phyloP scores from a whole-genome alignment of 1,139 yeast genomes.

The Diutina catenulata region DNA sequence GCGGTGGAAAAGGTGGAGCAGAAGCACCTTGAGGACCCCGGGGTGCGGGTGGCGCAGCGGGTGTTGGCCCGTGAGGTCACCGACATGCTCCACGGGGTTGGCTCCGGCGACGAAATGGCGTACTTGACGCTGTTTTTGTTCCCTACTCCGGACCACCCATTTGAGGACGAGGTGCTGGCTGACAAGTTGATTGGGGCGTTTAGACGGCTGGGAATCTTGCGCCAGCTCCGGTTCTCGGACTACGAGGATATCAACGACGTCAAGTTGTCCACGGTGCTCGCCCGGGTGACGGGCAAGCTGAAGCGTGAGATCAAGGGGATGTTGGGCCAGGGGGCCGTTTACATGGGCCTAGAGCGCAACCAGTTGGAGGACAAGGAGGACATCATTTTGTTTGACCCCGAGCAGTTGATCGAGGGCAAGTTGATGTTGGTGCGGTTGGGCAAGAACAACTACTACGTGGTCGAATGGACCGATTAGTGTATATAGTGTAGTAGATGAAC shows the following conservation, averaged over 20 bases:
- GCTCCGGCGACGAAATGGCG: constrained; percentile 57
- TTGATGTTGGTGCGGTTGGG: constrained; percentile 65
- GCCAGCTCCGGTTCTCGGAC: constrained; percentile 21
- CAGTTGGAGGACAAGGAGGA: constrained; percentile 42
- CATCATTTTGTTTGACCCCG: constrained; percentile 31
- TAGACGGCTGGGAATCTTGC: constrained; percentile 47
- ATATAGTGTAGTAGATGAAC: too few relatives aligned
- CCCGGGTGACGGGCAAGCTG: constrained; percentile 27
- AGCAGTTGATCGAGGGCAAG: constrained; percentile 45
- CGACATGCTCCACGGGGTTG: constrained; percentile 77
- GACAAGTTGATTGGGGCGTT: constrained; percentile 49
- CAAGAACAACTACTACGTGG: constrained; percentile 52
- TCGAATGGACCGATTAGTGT: constrained; percentile 11
- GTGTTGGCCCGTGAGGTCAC: constrained; percentile 76
- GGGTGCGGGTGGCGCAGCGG: constrained; percentile 59
- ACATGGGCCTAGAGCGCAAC: constrained; percentile 52
- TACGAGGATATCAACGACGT: constrained; percentile 21
- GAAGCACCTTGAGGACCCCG: constrained; percentile 47
- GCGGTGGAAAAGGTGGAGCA: constrained; percentile 40
- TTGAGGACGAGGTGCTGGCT: constrained; percentile 35
- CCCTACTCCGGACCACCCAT: constrained; percentile 44
- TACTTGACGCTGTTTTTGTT: constrained; percentile 54
- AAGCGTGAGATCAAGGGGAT: constrained; percentile 49
- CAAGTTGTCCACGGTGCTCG: constrained; percentile 28
- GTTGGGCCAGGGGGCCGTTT: constrained; percentile 63